Base-by-base conservation (phyloP, 2,329 filamentous ascomycete species). In the Colletotrichum cuscutae region DNA sequence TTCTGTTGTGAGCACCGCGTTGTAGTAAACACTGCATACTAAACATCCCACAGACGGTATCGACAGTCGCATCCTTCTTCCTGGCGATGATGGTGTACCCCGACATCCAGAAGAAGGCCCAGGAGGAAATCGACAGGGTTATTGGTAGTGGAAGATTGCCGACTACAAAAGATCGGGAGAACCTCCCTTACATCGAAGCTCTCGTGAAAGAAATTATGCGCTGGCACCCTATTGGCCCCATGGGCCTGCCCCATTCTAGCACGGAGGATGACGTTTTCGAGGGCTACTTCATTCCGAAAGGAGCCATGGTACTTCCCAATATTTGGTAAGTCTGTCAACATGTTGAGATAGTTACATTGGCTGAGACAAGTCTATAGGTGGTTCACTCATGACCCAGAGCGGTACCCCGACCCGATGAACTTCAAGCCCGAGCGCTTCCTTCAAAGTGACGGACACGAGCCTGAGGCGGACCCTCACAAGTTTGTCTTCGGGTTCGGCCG, bases 361-460 rank as follows among this genome's bases (percentile, higher is more conserved):
- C 12, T 30, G 30, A 49, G 35, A 2, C 5, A 15, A 15, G n/a
- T n/a, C 5, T n/a, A 12, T 22, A 72, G 70, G 70, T 28, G 69
- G 12, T 72, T 72, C 35, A n/a, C 70, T 6, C 92, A 94, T 80
- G 92, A 95, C 77, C 88, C 90, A 2, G 89, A 91, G 37, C 89
- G 89, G 2, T 94, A 95, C 79, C 85, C 88, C 0, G 66, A 81
- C 8, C 82, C 82, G 0, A 72, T 69, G 5, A 22, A 37, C 1
- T 85, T 84, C 26, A 74, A 81, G 28, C 83, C 82, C 0, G 79
- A 80, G 2, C 77, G 83, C 0, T 84, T 77, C 73, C 73, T 85
- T 1, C 30, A n/a, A 4, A 13, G 8, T 19, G 32, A 63, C 2
- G 28, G 60, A 0, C 68, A 69, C 30, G 75, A 77, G 1, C 72